Conservation (phyloP, 2,329 filamentous ascomycete genomes). For the Alternaria incomplexa region DNA sequence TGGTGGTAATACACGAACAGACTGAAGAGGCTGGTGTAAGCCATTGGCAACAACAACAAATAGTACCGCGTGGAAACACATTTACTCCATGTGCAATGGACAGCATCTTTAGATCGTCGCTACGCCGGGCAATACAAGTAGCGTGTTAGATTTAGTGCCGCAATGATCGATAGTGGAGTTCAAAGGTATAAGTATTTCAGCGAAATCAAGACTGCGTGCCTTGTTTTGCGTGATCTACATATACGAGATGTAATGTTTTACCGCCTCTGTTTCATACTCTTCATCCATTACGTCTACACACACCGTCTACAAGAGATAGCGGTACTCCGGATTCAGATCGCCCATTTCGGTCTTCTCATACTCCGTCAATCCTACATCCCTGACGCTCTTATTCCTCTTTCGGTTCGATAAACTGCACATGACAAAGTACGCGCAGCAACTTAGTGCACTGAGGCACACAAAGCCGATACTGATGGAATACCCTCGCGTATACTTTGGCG, state of each 20-base stretch:
- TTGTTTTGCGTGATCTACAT: background rate
- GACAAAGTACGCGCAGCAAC: slow-evolving; percentile 66
- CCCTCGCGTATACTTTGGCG: slow-evolving; percentile 71
- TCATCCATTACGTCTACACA: background rate
- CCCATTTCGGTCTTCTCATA: slow-evolving; percentile 68
- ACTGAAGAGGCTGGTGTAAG: background rate
- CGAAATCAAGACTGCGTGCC: background rate
- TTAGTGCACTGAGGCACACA: slow-evolving; percentile 68
- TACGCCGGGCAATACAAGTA: background rate
- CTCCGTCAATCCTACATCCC: slow-evolving; percentile 61
- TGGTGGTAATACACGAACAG: background rate
- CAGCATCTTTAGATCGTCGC: background rate
- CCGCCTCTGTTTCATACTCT: background rate
- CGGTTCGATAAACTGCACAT: slow-evolving; percentile 67
- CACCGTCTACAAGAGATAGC: slow-evolving; percentile 60
- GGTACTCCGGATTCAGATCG: slow-evolving; percentile 65
- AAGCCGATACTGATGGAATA: slow-evolving; percentile 82
- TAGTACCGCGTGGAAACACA: background rate
- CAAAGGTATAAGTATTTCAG: background rate
- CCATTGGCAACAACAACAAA: background rate
- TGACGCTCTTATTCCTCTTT: slow-evolving; percentile 58
- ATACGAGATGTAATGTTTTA: background rate
- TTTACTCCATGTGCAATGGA: background rate
- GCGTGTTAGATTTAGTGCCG: background rate
- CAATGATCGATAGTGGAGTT: background rate